Percentiles rank a stretch among this genome's conserved stretches.
phyloP scores from a whole-genome alignment of 192 early-diverging fungal genomes.

The Gamsiella multidivaricata region DNA sequence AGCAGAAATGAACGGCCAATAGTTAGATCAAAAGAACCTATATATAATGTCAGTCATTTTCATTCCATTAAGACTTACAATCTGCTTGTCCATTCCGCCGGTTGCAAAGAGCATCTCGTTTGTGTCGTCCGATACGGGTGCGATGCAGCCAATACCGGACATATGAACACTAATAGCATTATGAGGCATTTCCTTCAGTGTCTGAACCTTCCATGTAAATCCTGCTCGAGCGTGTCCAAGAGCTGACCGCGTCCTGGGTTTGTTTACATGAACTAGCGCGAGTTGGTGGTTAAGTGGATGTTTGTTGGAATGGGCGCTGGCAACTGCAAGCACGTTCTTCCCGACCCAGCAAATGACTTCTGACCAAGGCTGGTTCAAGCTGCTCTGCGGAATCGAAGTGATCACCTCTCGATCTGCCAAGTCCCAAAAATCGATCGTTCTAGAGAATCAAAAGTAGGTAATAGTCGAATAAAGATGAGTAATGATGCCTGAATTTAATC shows the following conservation, averaged over 20 bases:
- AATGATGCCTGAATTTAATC: conserved; percentile 11
- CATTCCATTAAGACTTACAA: no score
- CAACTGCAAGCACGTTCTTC: conserved; percentile 26
- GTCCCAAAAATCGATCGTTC: conserved; percentile 48
- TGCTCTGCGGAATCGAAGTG: conserved; percentile 20
- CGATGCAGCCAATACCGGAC: conserved; percentile 36
- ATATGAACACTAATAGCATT: conserved; percentile 22
- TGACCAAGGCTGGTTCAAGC: conserved; percentile 33
- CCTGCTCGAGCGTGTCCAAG: not conserved
- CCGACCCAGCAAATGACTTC: conserved; percentile 54
- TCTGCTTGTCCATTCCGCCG: conserved; percentile 39
- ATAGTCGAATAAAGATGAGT: no score
- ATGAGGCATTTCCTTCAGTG: conserved; percentile 25
- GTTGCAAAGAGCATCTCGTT: conserved; percentile 25
- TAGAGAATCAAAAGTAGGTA: conserved; percentile 1
- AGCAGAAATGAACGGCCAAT: not conserved
- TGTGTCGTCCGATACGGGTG: conserved; percentile 4
- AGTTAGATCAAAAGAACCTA: not conserved
- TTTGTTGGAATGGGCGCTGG: conserved; percentile 26
- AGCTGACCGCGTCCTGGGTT: not conserved
- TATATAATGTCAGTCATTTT: no score
- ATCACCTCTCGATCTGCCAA: conserved; percentile 13
- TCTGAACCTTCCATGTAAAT: conserved; percentile 22
- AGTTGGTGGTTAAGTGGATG: conserved; percentile 17
- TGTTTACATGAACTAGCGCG: conserved; percentile 24